Conservation (phyloP, 163 green algal genomes). For the Scenedesmus sp. region DNA sequence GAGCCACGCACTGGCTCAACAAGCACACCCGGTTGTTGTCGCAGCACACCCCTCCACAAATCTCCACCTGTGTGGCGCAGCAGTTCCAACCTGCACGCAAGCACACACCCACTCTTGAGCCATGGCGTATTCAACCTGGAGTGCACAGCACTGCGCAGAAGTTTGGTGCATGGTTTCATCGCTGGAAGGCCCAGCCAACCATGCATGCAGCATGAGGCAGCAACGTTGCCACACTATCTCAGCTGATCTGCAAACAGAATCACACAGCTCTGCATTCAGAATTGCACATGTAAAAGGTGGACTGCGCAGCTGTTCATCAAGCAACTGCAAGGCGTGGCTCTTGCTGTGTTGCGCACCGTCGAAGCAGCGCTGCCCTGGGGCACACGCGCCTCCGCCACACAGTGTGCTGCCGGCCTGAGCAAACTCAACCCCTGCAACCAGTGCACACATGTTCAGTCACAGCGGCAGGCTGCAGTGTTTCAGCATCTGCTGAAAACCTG, state of each 20-base stretch:
- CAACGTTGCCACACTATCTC: too few relatives aligned
- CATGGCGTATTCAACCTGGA: background rate
- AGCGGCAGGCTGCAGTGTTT: background rate
- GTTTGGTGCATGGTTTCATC: too few relatives aligned
- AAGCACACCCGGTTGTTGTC: background rate
- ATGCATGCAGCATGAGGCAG: background rate
- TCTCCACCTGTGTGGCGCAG: background rate
- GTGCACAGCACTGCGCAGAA: background rate
- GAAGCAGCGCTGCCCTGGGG: slow-evolving; percentile 39
- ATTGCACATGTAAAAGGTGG: background rate
- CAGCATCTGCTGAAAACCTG: too few relatives aligned
- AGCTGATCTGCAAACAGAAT: background rate
- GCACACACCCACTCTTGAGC: background rate
- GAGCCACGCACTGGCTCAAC: slow-evolving; percentile 2
- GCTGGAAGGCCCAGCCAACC: background rate
- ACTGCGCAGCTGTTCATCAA: too few relatives aligned
- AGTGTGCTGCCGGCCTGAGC: slow-evolving; percentile 42
- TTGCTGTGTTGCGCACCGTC: background rate
- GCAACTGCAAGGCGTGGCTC: too few relatives aligned
- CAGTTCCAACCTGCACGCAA: slow-evolving; percentile 30
- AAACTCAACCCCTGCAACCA: slow-evolving; percentile 15
- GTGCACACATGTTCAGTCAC: too few relatives aligned
- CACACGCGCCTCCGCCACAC: slow-evolving; percentile 27
- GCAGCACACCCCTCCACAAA: slow-evolving; percentile 45
- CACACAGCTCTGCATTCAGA: background rate